Conservation (phyloP, 2,329 filamentous ascomycete genomes). For the Aspergillus intermedius region DNA sequence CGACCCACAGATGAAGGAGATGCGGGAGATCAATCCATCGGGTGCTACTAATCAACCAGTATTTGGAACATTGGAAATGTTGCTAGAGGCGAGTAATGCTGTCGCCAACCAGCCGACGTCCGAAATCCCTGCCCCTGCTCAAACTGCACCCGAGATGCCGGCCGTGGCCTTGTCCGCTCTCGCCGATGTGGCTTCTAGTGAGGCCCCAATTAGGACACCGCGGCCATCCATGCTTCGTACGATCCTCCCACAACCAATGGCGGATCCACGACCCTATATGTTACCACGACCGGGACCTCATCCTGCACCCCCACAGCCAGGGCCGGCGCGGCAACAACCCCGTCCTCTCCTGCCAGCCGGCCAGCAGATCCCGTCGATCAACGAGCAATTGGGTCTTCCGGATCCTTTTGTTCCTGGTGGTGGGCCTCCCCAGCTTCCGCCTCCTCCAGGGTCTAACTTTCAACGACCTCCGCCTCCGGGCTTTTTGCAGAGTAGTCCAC, state of each 20-base stretch:
- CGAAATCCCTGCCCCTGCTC: not conserved
- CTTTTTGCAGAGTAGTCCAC: constrained; percentile 16
- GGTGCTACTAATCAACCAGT: constrained; percentile 1
- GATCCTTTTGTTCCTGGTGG: constrained; percentile 31
- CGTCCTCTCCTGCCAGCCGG: constrained; percentile 33
- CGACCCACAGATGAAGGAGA: constrained; percentile 33
- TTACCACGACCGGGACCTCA: constrained; percentile 20
- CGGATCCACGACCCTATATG: constrained; percentile 25
- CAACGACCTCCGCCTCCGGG: constrained; percentile 25
- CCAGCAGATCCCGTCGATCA: constrained; percentile 24
- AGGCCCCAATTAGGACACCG: constrained; percentile 31
- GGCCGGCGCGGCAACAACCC: constrained; percentile 24
- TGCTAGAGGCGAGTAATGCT: constrained; percentile 2
- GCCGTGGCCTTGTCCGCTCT: constrained; percentile 16
- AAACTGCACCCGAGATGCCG: not conserved
- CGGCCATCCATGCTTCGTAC: constrained; percentile 19
- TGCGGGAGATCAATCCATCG: constrained; percentile 20
- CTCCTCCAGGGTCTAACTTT: constrained; percentile 34
- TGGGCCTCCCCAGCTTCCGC: constrained; percentile 34
- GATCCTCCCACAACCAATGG: constrained; percentile 25
- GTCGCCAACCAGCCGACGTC: constrained; percentile 3
- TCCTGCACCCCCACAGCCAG: constrained; percentile 10
- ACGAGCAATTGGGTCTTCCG: constrained; percentile 28
- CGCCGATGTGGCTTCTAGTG: constrained; percentile 24
- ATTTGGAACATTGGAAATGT: constrained; percentile 6